Evolutionary conservation across 106 monocot genomes (phyloP), one percentile per base, ranked within the genome.

Genomic region (Dendrobium catenatum): DNA sequence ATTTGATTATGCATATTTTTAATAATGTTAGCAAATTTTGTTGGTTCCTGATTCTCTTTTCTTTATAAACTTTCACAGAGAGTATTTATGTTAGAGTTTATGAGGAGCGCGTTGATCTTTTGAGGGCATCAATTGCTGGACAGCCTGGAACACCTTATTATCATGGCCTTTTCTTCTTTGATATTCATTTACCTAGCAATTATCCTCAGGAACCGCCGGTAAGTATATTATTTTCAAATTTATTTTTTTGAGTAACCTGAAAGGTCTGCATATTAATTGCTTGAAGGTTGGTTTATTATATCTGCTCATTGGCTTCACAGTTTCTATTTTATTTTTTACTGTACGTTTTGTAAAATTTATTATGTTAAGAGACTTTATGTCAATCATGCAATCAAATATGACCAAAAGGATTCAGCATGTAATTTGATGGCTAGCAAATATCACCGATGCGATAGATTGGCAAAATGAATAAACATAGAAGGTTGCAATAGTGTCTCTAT

Each of bases 161-260:
- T 80, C 88, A 91, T 76, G 88, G 86, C 42, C 86, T 94, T 37
- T 95, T 95, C 84, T 95, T 95, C 83, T 95, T 95, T 77, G 95
- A 95, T 86, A 81, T 95, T 47, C 88, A 79, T 42, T 86, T 95
- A 86, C 92, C 95, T 72, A 75, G 81, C 48, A 82, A 90, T 80
- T 95, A 95, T 86, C 95, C 95, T 79, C 81, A 90, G 42, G 90
- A 88, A 75, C 95, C 95, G 44, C 95, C 95, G 72, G 95, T 95
- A 87, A 90, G 88, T 76, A 24, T 18, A 74, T 41, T 43, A 22
- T 61, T 68, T 70, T 70, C 20, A 33, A 15, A 13, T 70, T 10
- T 70, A 31, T 4, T 70, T 37, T 37, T 37, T 1, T 70, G 13
- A 61, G 61, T 61, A 24, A 61, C 8, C 61, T 61, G 61, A n/a